Evolutionary conservation across 140 eudicot species (phyloP).

Genomic region (Senecio squalidus): DNA sequence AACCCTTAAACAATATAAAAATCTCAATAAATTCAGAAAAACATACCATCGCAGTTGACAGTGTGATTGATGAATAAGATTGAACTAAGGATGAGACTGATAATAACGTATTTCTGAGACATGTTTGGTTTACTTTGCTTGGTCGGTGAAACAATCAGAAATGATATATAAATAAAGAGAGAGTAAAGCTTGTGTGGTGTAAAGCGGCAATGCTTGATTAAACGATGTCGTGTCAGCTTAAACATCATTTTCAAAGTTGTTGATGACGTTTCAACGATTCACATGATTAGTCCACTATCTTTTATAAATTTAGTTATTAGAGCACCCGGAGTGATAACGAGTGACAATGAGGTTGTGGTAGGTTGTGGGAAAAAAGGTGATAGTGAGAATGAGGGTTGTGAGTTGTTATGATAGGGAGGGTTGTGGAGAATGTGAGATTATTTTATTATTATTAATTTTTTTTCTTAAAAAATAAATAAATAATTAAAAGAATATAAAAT

Average conservation of each 20-base stretch:
- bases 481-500: too few relatives aligned
- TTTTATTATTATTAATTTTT: too few relatives aligned
- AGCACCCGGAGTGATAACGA: too few relatives aligned
- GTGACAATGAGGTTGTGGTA: too few relatives aligned
- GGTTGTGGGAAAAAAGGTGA: too few relatives aligned
- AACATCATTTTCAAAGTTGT: conserved; percentile 20
- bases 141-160: not conserved
- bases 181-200: too few relatives aligned
- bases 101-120: conserved; percentile 20
- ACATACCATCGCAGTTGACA: conserved; percentile 51
- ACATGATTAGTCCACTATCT: not conserved
- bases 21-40: not conserved
- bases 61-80: conserved; percentile 35
- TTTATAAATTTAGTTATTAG: too few relatives aligned
- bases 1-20: not conserved
- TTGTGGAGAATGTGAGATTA: too few relatives aligned
- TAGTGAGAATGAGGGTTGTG: too few relatives aligned
- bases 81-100: conserved; percentile 43
- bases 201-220: not conserved
- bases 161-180: not conserved
- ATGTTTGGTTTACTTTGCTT: conserved; percentile 6
- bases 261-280: not conserved
- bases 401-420: too few relatives aligned
- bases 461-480: too few relatives aligned
- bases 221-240: conserved; percentile 17